Evolutionary conservation across 352 stramenopile species (phyloP).

Genomic region (Pythium pyrilobum): DNA sequence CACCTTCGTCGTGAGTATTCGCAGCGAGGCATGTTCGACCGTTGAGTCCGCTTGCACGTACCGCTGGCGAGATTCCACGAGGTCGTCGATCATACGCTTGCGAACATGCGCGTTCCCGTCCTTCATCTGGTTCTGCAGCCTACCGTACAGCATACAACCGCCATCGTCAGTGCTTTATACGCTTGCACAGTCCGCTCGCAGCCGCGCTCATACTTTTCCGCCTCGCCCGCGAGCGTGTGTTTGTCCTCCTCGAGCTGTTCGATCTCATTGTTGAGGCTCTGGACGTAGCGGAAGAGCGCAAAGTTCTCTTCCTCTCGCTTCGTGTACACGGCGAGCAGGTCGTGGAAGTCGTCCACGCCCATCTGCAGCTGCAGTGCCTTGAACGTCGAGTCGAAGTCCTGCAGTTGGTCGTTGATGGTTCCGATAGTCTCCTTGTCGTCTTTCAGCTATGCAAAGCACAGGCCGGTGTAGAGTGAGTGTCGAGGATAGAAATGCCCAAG

Average conservation of each 20-base stretch:
- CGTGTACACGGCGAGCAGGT: slow-evolving; percentile 50
- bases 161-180: background rate
- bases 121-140: slow-evolving; percentile 53
- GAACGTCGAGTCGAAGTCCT: slow-evolving; percentile 71
- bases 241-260: slow-evolving; percentile 84
- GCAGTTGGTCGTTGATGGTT: slow-evolving; percentile 62
- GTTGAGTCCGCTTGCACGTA: slow-evolving; percentile 16
- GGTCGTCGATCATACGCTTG: slow-evolving; percentile 67
- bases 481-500: no score
- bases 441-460: no score
- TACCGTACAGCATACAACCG: slow-evolving; percentile 1
- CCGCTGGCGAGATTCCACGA: slow-evolving; percentile 69
- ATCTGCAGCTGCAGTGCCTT: slow-evolving; percentile 54
- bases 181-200: no score
- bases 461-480: no score
- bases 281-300: slow-evolving; percentile 71
- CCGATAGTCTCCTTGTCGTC: slow-evolving; percentile 68
- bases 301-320: slow-evolving; percentile 82
- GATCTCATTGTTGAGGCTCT: slow-evolving; percentile 74
- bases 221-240: slow-evolving; percentile 43
- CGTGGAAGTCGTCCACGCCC: slow-evolving; percentile 57
- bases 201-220: slow-evolving; percentile 48
- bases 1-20: background rate
- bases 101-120: slow-evolving; percentile 58
- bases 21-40: no score